Base-by-base conservation (phyloP, 495 filamentous ascomycete genomes). In the Penicillium paradoxum region DNA sequence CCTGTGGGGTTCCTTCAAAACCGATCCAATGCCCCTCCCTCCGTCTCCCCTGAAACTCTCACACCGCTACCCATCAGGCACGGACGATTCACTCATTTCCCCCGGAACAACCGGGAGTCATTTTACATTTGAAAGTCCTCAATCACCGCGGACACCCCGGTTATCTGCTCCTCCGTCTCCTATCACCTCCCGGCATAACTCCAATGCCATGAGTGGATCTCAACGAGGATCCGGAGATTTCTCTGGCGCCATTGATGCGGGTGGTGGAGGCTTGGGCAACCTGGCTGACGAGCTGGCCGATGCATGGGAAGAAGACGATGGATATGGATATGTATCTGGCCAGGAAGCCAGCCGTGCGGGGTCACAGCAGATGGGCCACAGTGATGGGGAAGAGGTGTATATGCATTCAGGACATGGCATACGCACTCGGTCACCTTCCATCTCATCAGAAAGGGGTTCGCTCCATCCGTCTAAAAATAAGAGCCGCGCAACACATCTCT, bases 271-370 rank as follows among this genome's bases (percentile, higher is more conserved):
- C 0, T 70, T 93, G 17, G 90, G 90, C 30, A 95, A 87, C 56
- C 72, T 97, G 15, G 90, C 91, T 11, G 90, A 95, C 57, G 89
- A 93, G 59, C 70, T 70, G 63, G 79, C 75, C 14, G 79, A 80
- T 56, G 79, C 74, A 15, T 78, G 77, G 73, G 84, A 82, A 50
- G 77, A 83, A 40, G 84, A 85, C 38, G 84, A 73, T 53, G 67
- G 71, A 22, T 71, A 77, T 49, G 72, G 65, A 43, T 66, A 72
- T 51, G 63, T 58, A 19, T 77, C 75, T 0, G 71, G 72, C 10
- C 67, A 76, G 55, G 71, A 75, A 41, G 67, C 60, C n/a, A 53
- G 46, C 10, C 60, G 53, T 19, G 52, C 60, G 22, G 67, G 68
- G 39, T 60, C 67, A 41, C 72, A 74, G 19, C 62, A 67, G 27